Evolutionary conservation across 371 early-diverging fungal genomes (phyloP).

Genomic region (Fennellomyces sp.): DNA sequence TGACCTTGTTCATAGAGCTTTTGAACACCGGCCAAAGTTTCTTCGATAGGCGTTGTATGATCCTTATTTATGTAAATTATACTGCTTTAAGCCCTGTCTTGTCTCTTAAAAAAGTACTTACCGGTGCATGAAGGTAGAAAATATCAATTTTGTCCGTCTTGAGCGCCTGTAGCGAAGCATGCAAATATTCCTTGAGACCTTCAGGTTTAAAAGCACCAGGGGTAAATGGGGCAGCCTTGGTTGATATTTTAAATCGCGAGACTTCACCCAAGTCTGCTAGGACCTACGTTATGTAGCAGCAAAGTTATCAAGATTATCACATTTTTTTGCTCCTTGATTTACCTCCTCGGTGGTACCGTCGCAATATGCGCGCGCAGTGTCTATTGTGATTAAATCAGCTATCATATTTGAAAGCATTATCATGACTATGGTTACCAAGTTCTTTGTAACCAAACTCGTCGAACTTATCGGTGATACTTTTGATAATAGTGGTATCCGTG

Average conservation of each 20-base stretch:
- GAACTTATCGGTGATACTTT: conserved; percentile 43
- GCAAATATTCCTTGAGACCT: conserved; percentile 43
- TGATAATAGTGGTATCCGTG: conserved; percentile 30
- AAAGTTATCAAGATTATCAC: background rate
- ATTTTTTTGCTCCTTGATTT: background rate
- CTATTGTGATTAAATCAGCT: conserved; percentile 9
- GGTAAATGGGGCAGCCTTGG: conserved; percentile 60
- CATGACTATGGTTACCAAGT: conserved; percentile 27
- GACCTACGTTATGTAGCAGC: no score
- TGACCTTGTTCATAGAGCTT: conserved; percentile 44
- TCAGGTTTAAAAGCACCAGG: conserved; percentile 55
- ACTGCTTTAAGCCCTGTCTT: background rate
- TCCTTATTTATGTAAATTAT: conserved; percentile 13
- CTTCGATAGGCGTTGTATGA: conserved; percentile 44
- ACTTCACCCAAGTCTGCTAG: conserved; percentile 41
- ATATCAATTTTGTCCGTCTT: conserved; percentile 45
- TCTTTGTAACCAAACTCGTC: conserved; percentile 44
- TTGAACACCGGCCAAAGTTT: conserved; percentile 45
- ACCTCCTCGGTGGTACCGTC: conserved; percentile 55
- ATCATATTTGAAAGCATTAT: no score
- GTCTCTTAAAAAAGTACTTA: conserved; percentile 13
- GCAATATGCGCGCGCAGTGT: conserved; percentile 36
- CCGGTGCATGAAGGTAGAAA: conserved; percentile 59
- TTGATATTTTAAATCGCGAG: conserved; percentile 41
- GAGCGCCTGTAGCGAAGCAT: conserved; percentile 33